A percentile compares a stretch with the other conserved stretches of the same genome.
phyloP scores from a whole-genome alignment of 2,329 filamentous ascomycete genomes.

The Aspergillus sp. region DNA sequence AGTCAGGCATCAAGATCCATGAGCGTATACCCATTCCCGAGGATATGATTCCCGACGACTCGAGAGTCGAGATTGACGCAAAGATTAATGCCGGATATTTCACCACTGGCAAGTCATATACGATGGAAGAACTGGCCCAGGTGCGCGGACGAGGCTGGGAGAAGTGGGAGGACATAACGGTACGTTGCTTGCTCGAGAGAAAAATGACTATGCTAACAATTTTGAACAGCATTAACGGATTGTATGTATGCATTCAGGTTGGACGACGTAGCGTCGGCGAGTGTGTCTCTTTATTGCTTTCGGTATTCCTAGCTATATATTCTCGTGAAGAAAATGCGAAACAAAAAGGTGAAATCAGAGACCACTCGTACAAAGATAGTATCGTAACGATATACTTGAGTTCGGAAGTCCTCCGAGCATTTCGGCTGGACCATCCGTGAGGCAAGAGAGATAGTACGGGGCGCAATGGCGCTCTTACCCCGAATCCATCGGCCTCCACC shows the following conservation, averaged over 20 bases:
- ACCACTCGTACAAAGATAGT: background rate
- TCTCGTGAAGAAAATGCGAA: background rate
- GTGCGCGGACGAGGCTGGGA: slow-evolving; percentile 93
- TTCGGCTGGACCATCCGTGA: slow-evolving; percentile 4
- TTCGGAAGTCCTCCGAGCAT: background rate
- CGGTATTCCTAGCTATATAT: background rate
- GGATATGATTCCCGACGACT: slow-evolving; percentile 90
- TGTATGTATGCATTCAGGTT: background rate
- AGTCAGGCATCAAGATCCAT: slow-evolving; percentile 67
- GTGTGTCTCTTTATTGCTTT: background rate
- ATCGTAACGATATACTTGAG: background rate
- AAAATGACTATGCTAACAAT: background rate
- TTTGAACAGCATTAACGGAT: slow-evolving; percentile 20
- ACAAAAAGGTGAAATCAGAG: background rate
- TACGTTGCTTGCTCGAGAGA: slow-evolving; percentile 18
- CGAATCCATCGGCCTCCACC: slow-evolving; percentile 8
- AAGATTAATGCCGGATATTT: slow-evolving; percentile 92
- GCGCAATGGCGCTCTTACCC: background rate
- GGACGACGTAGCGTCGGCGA: background rate
- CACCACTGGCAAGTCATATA: slow-evolving; percentile 87
- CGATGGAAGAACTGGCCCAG: slow-evolving; percentile 76
- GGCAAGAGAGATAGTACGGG: background rate
- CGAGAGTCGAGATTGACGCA: slow-evolving; percentile 96
- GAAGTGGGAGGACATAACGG: slow-evolving; percentile 55
- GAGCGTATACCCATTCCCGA: slow-evolving; percentile 91